Percentiles rank a stretch among this genome's conserved stretches.
phyloP scores from a whole-genome alignment of 1,284 basidiomycete species.

The Termitomyces sp. region DNA sequence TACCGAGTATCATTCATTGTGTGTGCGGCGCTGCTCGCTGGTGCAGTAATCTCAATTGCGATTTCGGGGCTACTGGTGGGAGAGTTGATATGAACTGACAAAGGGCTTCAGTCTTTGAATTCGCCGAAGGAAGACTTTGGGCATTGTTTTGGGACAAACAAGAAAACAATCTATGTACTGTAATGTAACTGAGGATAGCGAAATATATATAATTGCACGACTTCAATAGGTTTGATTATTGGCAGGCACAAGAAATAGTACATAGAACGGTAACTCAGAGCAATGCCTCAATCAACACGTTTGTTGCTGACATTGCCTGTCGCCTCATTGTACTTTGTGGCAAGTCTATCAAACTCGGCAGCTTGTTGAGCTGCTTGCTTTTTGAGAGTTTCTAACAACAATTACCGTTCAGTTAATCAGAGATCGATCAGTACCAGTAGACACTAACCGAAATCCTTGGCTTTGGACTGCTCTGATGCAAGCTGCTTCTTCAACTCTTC shows the following conservation, averaged over 20 bases:
- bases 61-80: conserved; percentile 10
- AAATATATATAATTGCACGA: not conserved
- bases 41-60: conserved; percentile 4
- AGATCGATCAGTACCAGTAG: not conserved
- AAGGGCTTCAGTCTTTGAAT: not conserved
- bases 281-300: conserved; percentile 26
- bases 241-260: not conserved
- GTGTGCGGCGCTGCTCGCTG: conserved; percentile 10
- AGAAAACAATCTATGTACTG: not conserved
- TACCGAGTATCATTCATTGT: conserved; percentile 12
- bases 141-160: not conserved
- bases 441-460: conserved; percentile 66
- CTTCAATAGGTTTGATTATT: not conserved
- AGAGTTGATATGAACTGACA: conserved; percentile 1
- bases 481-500: conserved; percentile 62
- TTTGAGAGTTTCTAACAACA: conserved; percentile 69
- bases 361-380: conserved; percentile 77
- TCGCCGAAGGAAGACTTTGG: not conserved
- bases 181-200: not conserved
- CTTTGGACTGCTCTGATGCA: conserved; percentile 29
- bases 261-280: not conserved
- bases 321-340: conserved; percentile 69
- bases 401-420: conserved; percentile 1
- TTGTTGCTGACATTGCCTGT: conserved; percentile 48
- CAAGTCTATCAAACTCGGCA: conserved; percentile 75